Percentiles rank a stretch among this genome's conserved stretches.
These are phyloP conservation scores for Aspergillus nidulans DNA, from an alignment of 495 filamentous ascomycete genomes.

Conservation along the genomic window DNA sequence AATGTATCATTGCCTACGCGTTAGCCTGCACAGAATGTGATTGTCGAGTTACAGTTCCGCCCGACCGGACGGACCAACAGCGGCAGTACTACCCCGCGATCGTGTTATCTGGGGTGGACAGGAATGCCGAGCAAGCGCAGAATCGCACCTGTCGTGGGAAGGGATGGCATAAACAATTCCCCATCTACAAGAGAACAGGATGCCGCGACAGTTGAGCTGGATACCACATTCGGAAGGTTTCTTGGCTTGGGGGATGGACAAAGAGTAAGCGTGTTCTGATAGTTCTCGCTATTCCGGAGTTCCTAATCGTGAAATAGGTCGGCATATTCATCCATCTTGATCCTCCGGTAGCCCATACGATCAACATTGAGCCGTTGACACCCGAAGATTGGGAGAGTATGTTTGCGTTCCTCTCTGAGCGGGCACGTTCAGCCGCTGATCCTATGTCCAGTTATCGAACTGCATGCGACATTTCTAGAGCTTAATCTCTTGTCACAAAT, in stretches of 20 bases:
- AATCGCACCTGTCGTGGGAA: conserved; percentile 63
- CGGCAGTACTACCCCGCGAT: conserved; percentile 52
- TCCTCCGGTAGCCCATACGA: conserved; percentile 81
- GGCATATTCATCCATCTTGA: conserved; percentile 74
- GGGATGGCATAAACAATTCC: conserved; percentile 63
- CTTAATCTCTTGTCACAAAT: conserved; percentile 91
- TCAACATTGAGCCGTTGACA: conserved; percentile 94
- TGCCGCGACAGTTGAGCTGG: conserved; percentile 73
- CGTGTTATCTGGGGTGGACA: conserved; percentile 89
- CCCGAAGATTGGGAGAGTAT: conserved; percentile 89
- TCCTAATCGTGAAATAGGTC: conserved; percentile 46
- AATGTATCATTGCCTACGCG: background rate
- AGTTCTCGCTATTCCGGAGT: background rate
- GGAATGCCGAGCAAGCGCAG: conserved; percentile 90
- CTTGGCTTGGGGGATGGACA: conserved; percentile 79
- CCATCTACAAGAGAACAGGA: conserved; percentile 64
- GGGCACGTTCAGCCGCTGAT: conserved; percentile 4
- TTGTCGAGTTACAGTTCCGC: conserved; percentile 79
- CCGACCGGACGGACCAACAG: conserved; percentile 32
- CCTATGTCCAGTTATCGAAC: conserved; percentile 68
- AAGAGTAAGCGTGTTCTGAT: conserved; percentile 52
- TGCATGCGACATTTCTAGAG: conserved; percentile 92
- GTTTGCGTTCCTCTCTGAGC: conserved; percentile 14
- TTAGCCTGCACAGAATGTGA: conserved; percentile 87
- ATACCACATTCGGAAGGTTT: conserved; percentile 80